Evolutionary conservation across 1,284 basidiomycete species (phyloP).

Genomic region (Ceraceosorus bombacis): DNA sequence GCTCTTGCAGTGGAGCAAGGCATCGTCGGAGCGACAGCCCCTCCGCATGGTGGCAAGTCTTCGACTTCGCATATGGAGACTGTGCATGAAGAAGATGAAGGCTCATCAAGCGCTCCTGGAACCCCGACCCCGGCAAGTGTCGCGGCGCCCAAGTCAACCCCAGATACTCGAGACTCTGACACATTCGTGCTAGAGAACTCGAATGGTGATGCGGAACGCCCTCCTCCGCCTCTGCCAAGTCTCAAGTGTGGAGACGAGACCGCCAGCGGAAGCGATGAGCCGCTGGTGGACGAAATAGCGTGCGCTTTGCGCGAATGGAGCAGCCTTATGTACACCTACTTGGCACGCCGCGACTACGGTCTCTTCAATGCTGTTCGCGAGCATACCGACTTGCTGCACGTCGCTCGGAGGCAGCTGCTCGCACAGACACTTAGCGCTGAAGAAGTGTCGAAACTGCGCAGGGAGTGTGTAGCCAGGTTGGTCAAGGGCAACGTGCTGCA

Average conservation of each 20-base stretch:
- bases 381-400: conserved; percentile 83
- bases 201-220: conserved; percentile 40
- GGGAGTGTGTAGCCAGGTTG: conserved; percentile 78
- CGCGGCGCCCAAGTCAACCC: not conserved
- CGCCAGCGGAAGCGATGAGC: conserved; percentile 55
- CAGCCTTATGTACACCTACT: conserved; percentile 79
- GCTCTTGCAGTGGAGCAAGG: conserved; percentile 32
- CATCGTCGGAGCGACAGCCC: conserved; percentile 26
- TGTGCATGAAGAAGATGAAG: conserved; percentile 28
- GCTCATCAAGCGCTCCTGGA: conserved; percentile 16
- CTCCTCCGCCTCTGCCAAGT: conserved; percentile 80
- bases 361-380: conserved; percentile 78
- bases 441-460: conserved; percentile 71
- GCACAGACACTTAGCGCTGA: conserved; percentile 77
- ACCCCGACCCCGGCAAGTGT: conserved; percentile 14
- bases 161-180: not conserved
- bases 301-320: conserved; percentile 94
- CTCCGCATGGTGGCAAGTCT: conserved; percentile 15
- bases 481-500: conserved; percentile 87
- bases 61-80: conserved; percentile 25
- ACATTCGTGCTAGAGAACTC: conserved; percentile 6
- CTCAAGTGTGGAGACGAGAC: conserved; percentile 57
- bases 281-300: conserved; percentile 92
- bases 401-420: conserved; percentile 78
- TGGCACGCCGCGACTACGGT: conserved; percentile 77